Base-by-base conservation (phyloP, 495 filamentous ascomycete species). In the Penicillium steckii region DNA sequence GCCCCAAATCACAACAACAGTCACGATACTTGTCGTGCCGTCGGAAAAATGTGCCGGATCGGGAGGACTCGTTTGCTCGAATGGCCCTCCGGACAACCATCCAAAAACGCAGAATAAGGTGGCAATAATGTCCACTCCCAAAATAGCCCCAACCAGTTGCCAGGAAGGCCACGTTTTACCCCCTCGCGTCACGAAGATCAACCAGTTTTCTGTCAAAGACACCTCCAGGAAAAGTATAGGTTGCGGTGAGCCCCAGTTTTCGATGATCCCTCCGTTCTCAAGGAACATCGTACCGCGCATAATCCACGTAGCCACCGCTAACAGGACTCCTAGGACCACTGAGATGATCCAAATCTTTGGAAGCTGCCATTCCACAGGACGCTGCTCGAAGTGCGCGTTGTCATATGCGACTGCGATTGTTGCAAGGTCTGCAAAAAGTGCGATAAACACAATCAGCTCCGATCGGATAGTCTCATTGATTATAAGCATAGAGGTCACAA, bases 281-380 rank as follows among this genome's bases (percentile, higher is more conserved):
- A 87, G 64, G 78, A 81, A 88, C 55, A 88, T 67, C 19, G 85
- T 70, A 46, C 76, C 85, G 71, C 85, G 85, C 57, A 89, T 71
- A 56, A 87, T 75, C 85, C 85, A 89, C 58, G 85, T 89, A 54
- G 70, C 85, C 45, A 78, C 62, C 48, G 85, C 85, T 22, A 89
- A 83, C 8, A 87, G 63, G 42, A 82, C 55, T 69, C 85, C 85
- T 35, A 89, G 80, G 43, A 86, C 71, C 54, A 87, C 70, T 57
- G 81, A 85, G 66, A 89, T 89, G 54, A 88, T 76, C 85, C 85
- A 89, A 66, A 89, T 88, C 76, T 89, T 89, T 21, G 85, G 85
- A 41, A 89, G 64, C 72, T 89, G 85, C 85, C 85, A 89, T 72
- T 88, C 85, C 60, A 88, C 85, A 32, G 85, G 85, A 47, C 85